Conservation (phyloP, 1,139 yeast species). For the Hansenula lynferdii region DNA sequence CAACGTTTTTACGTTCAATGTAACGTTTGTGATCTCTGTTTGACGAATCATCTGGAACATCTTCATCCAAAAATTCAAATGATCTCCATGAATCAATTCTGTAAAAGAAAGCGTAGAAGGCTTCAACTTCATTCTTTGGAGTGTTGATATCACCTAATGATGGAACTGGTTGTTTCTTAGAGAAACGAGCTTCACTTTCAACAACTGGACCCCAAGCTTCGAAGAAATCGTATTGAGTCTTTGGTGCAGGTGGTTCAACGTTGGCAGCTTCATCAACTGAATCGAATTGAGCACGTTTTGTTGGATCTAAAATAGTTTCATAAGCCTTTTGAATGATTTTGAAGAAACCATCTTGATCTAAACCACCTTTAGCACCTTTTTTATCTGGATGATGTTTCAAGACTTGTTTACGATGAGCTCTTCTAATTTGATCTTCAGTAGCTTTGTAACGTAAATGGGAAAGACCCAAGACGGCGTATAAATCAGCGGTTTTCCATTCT, state of each 20-base stretch:
- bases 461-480: slow-evolving; percentile 93
- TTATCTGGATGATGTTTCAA: slow-evolving; percentile 98
- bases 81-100: slow-evolving; percentile 98
- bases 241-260: slow-evolving; percentile 72
- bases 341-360: slow-evolving; percentile 96
- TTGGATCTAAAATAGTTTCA: slow-evolving; percentile 82
- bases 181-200: slow-evolving; percentile 86
- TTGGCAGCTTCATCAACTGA: slow-evolving; percentile 90
- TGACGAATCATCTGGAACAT: slow-evolving; percentile 98
- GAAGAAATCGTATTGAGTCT: slow-evolving; percentile 68
- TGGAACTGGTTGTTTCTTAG: slow-evolving; percentile 88
- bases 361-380: slow-evolving; percentile 81
- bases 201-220: slow-evolving; percentile 94
- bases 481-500: slow-evolving; percentile 97
- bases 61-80: slow-evolving; percentile 97
- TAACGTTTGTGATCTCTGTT: slow-evolving; percentile 99
- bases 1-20: slow-evolving; percentile 94
- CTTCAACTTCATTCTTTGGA: slow-evolving; percentile 80
- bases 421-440: slow-evolving; percentile 88
- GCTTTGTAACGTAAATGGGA: slow-evolving; percentile 90
- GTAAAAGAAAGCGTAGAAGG: slow-evolving; percentile 89
- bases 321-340: slow-evolving; percentile 96
- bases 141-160: slow-evolving; percentile 63
- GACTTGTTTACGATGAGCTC: slow-evolving; percentile 96
- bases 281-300: slow-evolving; percentile 88